phyloP scores from a whole-genome alignment of 2,329 filamentous ascomycete genomes.

The Davidsoniella virescens region DNA sequence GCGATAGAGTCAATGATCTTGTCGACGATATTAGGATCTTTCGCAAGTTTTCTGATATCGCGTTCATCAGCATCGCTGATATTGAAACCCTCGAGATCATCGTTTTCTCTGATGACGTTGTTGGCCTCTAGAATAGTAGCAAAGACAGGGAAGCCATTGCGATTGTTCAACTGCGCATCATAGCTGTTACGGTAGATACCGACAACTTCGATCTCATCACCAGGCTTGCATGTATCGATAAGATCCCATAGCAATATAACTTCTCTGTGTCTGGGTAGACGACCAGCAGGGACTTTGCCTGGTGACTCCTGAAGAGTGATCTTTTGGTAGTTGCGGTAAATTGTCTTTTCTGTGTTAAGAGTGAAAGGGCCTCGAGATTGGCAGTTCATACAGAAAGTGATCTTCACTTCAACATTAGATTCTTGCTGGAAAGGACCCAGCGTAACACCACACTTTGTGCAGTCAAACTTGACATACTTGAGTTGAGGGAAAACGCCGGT shows the following conservation, averaged over 20 bases:
- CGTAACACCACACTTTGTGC: constrained; percentile 78
- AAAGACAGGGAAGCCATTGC: constrained; percentile 96
- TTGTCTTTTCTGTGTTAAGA: constrained; percentile 90
- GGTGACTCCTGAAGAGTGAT: constrained; percentile 93
- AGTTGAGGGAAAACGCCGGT: constrained; percentile 94
- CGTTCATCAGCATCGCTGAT: constrained; percentile 92
- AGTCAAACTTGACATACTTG: constrained; percentile 98
- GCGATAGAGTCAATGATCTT: constrained; percentile 88
- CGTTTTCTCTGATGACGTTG: constrained; percentile 90
- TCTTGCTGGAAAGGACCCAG: constrained; percentile 96
- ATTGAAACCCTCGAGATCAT: constrained; percentile 91
- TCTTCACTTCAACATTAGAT: constrained; percentile 88
- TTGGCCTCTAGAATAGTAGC: constrained; percentile 96
- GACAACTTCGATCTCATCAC: constrained; percentile 93
- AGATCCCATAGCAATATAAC: constrained; percentile 94
- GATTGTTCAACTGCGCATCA: constrained; percentile 92
- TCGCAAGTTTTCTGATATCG: constrained; percentile 70
- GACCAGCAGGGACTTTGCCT: constrained; percentile 88
- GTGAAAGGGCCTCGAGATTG: constrained; percentile 91
- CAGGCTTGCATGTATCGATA: constrained; percentile 91
- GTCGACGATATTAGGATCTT: constrained; percentile 81
- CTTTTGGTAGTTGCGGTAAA: constrained; percentile 98
- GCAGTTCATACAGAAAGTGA: constrained; percentile 91
- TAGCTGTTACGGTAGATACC: constrained; percentile 98
- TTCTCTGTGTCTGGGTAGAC: constrained; percentile 80